phyloP scores from a whole-genome alignment of 2,329 filamentous ascomycete genomes.

The Albophoma yamanashiensis region DNA sequence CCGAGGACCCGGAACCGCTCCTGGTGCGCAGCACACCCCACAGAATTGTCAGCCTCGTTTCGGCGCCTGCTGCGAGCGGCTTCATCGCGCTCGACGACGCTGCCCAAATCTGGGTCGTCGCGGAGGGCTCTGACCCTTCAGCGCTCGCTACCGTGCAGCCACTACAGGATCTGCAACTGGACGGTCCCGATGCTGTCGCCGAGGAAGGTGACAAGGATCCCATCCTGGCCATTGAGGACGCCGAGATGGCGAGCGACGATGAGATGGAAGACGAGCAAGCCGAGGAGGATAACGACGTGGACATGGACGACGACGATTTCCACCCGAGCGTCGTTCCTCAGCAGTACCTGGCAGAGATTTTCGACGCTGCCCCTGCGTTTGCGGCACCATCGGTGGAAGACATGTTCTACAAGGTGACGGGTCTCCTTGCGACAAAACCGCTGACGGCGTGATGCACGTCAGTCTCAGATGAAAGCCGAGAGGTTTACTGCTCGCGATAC shows the following conservation, averaged over 20 bases:
- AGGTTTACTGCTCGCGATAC: neutral
- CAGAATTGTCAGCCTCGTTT: constrained; percentile 55
- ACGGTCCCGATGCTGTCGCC: constrained; percentile 21
- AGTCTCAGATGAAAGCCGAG: no score
- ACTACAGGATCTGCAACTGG: constrained; percentile 41
- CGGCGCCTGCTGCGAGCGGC: constrained; percentile 53
- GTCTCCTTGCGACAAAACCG: constrained; percentile 45
- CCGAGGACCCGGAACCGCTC: constrained; percentile 47
- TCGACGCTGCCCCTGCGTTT: constrained; percentile 58
- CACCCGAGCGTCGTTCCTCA: constrained; percentile 53
- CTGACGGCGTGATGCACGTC: constrained; percentile 12
- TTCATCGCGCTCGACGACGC: constrained; percentile 68
- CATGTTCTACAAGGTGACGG: constrained; percentile 63
- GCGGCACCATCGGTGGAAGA: constrained; percentile 63
- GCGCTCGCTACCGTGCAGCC: constrained; percentile 42
- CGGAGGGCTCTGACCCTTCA: constrained; percentile 46
- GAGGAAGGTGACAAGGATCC: constrained; percentile 15
- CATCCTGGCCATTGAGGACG: constrained; percentile 27
- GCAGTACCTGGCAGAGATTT: constrained; percentile 58
- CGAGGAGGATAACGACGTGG: constrained; percentile 32
- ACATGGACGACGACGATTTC: constrained; percentile 32
- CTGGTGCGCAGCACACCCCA: constrained; percentile 45
- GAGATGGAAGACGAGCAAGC: constrained; percentile 25
- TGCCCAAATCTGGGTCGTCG: constrained; percentile 57
- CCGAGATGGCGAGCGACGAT: constrained; percentile 30